Base-by-base conservation (phyloP, 176 grass and related monocot species). In the Oryza glaberrima region DNA sequence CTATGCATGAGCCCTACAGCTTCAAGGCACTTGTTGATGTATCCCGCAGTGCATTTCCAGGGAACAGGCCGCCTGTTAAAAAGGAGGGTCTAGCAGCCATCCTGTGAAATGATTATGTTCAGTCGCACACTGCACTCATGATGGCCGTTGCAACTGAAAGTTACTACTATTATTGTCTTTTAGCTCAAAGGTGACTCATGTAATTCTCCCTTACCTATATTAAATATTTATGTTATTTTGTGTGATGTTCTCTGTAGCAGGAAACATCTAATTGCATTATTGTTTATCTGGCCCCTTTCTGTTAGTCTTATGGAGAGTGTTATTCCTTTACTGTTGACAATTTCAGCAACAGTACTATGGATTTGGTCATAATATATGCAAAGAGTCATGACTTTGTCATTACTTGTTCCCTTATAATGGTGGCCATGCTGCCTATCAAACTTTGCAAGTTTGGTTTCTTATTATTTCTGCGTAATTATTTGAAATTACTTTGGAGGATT, bases 1-100 rank as follows among this genome's bases (percentile, higher is more conserved):
- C 93, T 15, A 94, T 96, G 91, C 96, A 96, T 73, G 91, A 98
- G 73, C 96, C 93, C 68, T 92, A 92, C 89, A 96, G 96, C 75
- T 98, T 98, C 77, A 95, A 96, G 70, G 83, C 91, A 14, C 91
- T 98, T 45, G 89, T 98, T 67, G 89, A 94, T 85, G 86, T 90
- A 76, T 98, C 96, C 20, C 79, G 75, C 47, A 94, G 52, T 26
- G 81, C 91, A 66, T 98, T 98, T 94, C 93, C 91, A 13, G 93
- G 96, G 38, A 98, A 94, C 65, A 94, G 82, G 67, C 58, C 56
- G 45, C 58, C 69, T 79, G 77, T 85, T 23, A 94, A 82, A 82
- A 98, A 94, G 72, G 90, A 89, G 65, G 89, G 90, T 66, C 84
- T 95, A 88, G 94, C 93, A 17, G 72, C 73, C 78, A 81, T 90